Base-by-base conservation (phyloP, 2,329 filamentous ascomycete species). In the Penicillium thymicola region DNA sequence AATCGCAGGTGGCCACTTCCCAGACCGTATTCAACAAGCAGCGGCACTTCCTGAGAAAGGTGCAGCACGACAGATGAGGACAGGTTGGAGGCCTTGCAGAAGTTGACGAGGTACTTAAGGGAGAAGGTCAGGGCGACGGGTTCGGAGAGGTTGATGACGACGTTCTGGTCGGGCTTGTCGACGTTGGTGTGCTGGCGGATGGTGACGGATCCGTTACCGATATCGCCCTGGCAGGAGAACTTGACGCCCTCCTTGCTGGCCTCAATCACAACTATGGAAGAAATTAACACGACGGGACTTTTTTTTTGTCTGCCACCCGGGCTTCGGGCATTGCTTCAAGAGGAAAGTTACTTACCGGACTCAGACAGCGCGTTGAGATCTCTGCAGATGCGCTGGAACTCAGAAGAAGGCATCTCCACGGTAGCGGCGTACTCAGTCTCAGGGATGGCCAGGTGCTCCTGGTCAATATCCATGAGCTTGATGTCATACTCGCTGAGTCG, bases 391-490 rank as follows among this genome's bases (percentile, higher is more conserved):
- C 92, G 89, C 78, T 90, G 89, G 79, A 99, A 97, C 78, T 99
- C 94, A 46, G 81, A 75, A 34, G 89, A 86, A 14, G 94, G 93
- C 90, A 99, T 92, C 53, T 84, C 81, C 63, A 99, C 90, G 18
- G 89, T 94, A 46, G 94, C 89, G 38, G 92, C 89, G 73, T 99
- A 99, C 71, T 99, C 94, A n/a, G 95, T 99, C 70, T 99, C 93
- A 16, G 94, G 94, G 69, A 99, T 99, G 61, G 94, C 94, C 78
- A 99, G 81, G 77, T 99, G 94, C 83, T 99, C 94, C 81, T 99
- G 95, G 79, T 99, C 94, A 76, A 99, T 99, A 76, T 99, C 94
- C 94, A 99, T 99, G 75, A 99, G 87, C 84, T 99, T 99, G 78
- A 99, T 89, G 77, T 99, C 94, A 76, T 99, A 99, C 82, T 99